Base-by-base conservation (phyloP, 2,329 filamentous ascomycete species). In the Claviceps purpurea region DNA sequence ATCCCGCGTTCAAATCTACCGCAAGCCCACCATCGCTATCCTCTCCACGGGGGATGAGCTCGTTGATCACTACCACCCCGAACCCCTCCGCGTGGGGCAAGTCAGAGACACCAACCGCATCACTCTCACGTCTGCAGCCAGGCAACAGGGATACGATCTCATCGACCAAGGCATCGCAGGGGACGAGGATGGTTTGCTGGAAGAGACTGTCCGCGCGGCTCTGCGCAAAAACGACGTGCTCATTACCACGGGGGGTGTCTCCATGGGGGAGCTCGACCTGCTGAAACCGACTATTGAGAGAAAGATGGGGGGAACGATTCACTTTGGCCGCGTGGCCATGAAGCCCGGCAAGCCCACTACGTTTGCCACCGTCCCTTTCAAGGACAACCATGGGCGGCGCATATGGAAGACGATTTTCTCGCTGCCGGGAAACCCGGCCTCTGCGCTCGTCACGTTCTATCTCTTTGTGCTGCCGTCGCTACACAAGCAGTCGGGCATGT, bases 271-370 rank as follows among this genome's bases (percentile, higher is more conserved):
- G 69, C 81, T 96, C 2, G 93, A 98, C 67, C 82, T 98, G 7
- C 79, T 98, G 20, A 98, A 98, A 66, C 91, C 93, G 0, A 97
- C 91, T 0, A 87, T 98, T 60, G 93, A 97, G 71, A 84, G 91
- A 43, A 76, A 82, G 1, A 78, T 98, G 1, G 89, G 89, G 52
- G 93, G 93, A 7, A 93, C 84, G 0, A 95, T 98, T 58, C 93
- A 96, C 68, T 98, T 98, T 60, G 93, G 93, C 24, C 85, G 93
- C 3, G 93, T 98, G 2, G 80, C 85, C 51, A 97, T 98, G 93
- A 98, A 98, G 72, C 93, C 93, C 0, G 93, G 93, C 4, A 98
- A 97, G 68, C 93, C 93, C 2, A 96, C 90, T 0, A 98, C 93
- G 0, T 98, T 98, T 66, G 93, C 93, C 2, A 96, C 89, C 0